Evolutionary conservation across 371 early-diverging fungal species (phyloP), one percentile per base, ranked within the genome.

Genomic region (Gilbertella persicaria): DNA sequence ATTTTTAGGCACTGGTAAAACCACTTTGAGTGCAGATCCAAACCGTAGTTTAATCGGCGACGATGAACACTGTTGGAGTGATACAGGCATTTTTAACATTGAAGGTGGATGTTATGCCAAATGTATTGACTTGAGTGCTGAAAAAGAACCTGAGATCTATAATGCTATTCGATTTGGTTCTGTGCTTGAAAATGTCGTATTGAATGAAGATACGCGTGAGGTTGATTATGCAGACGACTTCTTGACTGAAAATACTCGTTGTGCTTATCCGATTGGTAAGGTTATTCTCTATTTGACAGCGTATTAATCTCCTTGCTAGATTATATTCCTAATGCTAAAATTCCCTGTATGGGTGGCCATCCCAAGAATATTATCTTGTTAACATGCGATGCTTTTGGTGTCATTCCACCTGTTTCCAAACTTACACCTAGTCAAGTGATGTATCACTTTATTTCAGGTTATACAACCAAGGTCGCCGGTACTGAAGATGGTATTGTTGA

Each of bases 21-120:
- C 98, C 55, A 98, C 98, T 5, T 83, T 98, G 43, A 92, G 93
- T 14, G 97, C 98, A 19, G 97, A 98, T 63, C 95, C 96, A 26
- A 87, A 83, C 60, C 93, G 98, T 46, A 70, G 73, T 60, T 79
- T 98, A 57, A 97, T 98, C 71, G 98, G 98, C 70, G 98, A 98
- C 73, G 98, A 98, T 71, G 98, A 98, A 75, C 98, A 98, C 76
- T 96, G 96, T 77, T 98, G 98, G 97, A 86, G 89, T 29, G 93
- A 96, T 59, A 80, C 88, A 44, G 97, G 97, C 59, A 79, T 96
- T 50, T 98, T 98, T 88, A 97, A 92, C 73, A 96, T 98, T 66
- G 98, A 98, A 79, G 98, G 98, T 56, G 98, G 98, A 14, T 98
- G 98, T 78, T 98, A 98, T 67, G 98, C 98, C 59, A 98, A 98